Percentiles rank a stretch among this genome's conserved stretches.
Evolutionary conservation across 2,329 filamentous ascomycete species (phyloP).

Genomic region (Fusarium siculi): DNA sequence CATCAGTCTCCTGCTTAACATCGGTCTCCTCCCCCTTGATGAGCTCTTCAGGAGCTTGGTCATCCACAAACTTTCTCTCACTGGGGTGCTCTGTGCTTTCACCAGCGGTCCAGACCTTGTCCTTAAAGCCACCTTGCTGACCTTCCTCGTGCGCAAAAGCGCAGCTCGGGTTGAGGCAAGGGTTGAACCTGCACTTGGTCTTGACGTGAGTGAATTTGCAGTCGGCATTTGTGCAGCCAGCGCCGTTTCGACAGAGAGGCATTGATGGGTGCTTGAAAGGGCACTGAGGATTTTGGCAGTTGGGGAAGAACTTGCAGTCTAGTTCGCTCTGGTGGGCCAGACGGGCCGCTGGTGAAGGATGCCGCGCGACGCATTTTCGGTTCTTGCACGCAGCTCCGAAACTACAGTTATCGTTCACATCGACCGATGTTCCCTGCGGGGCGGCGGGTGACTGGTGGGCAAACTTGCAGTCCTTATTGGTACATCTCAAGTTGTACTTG

Average conservation of each 20-base stretch:
- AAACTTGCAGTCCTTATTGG: slow-evolving; percentile 89
- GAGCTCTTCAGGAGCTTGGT: slow-evolving; percentile 74
- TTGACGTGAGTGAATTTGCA: slow-evolving; percentile 93
- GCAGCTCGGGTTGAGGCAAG: slow-evolving; percentile 90
- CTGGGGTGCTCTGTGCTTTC: slow-evolving; percentile 75
- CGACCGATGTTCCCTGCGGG: slow-evolving; percentile 78
- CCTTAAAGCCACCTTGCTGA: slow-evolving; percentile 84
- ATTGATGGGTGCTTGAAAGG: slow-evolving; percentile 89
- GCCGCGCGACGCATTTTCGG: slow-evolving; percentile 88
- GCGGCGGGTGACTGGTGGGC: slow-evolving; percentile 95
- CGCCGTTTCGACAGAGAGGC: slow-evolving; percentile 90
- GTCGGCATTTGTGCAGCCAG: slow-evolving; percentile 80
- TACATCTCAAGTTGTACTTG: slow-evolving; percentile 89
- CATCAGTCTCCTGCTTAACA: slow-evolving; percentile 53
- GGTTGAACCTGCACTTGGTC: slow-evolving; percentile 88
- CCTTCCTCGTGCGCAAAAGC: slow-evolving; percentile 91
- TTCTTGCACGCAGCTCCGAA: slow-evolving; percentile 96
- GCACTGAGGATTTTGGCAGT: slow-evolving; percentile 88
- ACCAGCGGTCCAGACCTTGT: slow-evolving; percentile 88
- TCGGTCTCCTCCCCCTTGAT: slow-evolving; percentile 68
- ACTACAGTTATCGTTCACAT: slow-evolving; percentile 81
- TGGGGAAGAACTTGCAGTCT: slow-evolving; percentile 91
- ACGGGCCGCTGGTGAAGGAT: slow-evolving; percentile 89
- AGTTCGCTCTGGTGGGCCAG: slow-evolving; percentile 82
- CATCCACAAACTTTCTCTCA: slow-evolving; percentile 87